Percentiles rank a stretch among this genome's conserved stretches.
phyloP scores from a whole-genome alignment of 495 filamentous ascomycete species.

The Aspergillus carlsbadensis region DNA sequence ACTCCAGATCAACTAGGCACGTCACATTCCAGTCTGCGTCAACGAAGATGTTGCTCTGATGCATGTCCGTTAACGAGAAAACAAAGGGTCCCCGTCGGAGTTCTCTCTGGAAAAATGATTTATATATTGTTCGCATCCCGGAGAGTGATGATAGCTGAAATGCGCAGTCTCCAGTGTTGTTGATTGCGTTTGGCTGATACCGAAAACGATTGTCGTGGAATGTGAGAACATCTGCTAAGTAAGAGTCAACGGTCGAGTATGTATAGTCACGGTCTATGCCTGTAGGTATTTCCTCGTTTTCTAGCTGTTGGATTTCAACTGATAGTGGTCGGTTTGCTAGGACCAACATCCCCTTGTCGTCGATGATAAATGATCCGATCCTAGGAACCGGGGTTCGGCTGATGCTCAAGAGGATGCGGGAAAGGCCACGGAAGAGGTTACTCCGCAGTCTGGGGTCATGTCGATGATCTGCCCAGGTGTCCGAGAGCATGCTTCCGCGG shows the following conservation, averaged over 20 bases:
- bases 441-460: slow-evolving; percentile 8
- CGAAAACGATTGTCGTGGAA: slow-evolving; percentile 29
- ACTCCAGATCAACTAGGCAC: slow-evolving; percentile 32
- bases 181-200: slow-evolving; percentile 28
- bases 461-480: neutral
- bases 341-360: slow-evolving; percentile 20
- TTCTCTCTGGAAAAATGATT: slow-evolving; percentile 23
- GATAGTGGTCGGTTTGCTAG: slow-evolving; percentile 30
- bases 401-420: slow-evolving; percentile 25
- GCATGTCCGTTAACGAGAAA: slow-evolving; percentile 28
- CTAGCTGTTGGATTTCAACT: slow-evolving; percentile 24
- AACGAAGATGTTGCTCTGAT: slow-evolving; percentile 38
- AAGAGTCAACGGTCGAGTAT: slow-evolving; percentile 29
- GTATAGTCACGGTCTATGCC: slow-evolving; percentile 25
- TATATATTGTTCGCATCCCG: slow-evolving; percentile 26
- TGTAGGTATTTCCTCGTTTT: slow-evolving; percentile 28
- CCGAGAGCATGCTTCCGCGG: slow-evolving; percentile 9
- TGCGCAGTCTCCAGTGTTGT: slow-evolving; percentile 19
- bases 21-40: slow-evolving; percentile 34
- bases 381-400: slow-evolving; percentile 17
- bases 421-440: slow-evolving; percentile 30
- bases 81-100: slow-evolving; percentile 27
- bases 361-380: slow-evolving; percentile 22
- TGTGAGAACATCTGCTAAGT: slow-evolving; percentile 25
- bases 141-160: slow-evolving; percentile 23